These are phyloP conservation scores for Staphylotrichum tortipilum DNA, from an alignment of 495 filamentous ascomycete genomes.

Conservation along the genomic window DNA sequence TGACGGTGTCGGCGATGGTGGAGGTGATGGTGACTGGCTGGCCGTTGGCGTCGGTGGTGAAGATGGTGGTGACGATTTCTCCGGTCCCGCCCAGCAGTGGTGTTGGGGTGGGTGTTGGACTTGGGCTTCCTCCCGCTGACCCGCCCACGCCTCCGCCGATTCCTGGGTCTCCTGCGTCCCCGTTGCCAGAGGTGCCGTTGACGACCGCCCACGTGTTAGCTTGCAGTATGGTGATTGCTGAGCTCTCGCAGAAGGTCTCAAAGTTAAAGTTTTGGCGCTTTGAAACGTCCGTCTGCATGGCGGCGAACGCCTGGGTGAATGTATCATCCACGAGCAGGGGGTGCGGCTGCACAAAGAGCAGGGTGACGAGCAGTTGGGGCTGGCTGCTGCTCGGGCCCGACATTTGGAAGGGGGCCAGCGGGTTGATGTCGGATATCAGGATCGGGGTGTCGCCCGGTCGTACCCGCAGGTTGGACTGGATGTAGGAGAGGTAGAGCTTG, in stretches of 20 bases:
- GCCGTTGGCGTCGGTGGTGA: conserved; percentile 3
- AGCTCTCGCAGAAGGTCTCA: conserved; percentile 9
- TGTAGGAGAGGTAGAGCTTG: conserved; percentile 7
- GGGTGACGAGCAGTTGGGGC: conserved; percentile 8
- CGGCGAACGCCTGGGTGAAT: conserved; percentile 4
- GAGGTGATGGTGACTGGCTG: background rate
- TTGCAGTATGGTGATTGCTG: background rate
- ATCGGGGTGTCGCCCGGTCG: background rate
- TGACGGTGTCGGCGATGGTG: background rate
- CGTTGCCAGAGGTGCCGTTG: background rate
- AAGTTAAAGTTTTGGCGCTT: conserved; percentile 11
- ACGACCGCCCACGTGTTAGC: conserved; percentile 7
- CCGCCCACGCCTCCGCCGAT: background rate
- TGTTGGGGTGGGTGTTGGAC: too few species aligned
- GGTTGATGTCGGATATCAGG: conserved; percentile 10
- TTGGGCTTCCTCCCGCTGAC: background rate
- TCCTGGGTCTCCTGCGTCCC: background rate
- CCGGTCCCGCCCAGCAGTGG: too few species aligned
- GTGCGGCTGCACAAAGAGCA: conserved; percentile 16
- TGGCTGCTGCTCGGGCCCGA: background rate
- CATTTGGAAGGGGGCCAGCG: conserved; percentile 14
- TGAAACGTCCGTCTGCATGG: conserved; percentile 1
- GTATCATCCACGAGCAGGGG: conserved; percentile 9
- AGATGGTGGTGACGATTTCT: conserved; percentile 11
- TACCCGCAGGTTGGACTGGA: conserved; percentile 8